Percentiles rank a stretch among this genome's conserved stretches.
Conservation (phyloP, 2,329 filamentous ascomycete genomes). For the Aspergillus pseudonomiae region DNA sequence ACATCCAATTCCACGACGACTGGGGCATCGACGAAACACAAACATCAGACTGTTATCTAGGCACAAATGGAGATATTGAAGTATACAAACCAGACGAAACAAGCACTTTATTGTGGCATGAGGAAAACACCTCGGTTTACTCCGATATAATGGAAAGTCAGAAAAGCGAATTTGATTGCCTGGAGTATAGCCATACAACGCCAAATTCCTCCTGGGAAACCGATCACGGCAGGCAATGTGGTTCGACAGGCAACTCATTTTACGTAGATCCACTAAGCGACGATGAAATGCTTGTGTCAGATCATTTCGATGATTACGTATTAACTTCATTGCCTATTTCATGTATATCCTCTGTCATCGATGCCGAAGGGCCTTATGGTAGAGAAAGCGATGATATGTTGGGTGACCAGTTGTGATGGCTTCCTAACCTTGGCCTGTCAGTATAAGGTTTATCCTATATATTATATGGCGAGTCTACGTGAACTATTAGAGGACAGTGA, state of each 20-base stretch:
- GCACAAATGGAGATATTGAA: not conserved
- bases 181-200: not conserved
- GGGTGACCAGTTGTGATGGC: slow-evolving; percentile 5
- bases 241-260: not conserved
- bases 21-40: not conserved
- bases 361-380: not conserved
- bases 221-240: not conserved
- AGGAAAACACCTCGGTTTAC: not conserved
- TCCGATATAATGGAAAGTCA: slow-evolving; percentile 1
- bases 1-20: not conserved
- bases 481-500: not conserved
- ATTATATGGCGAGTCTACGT: not conserved
- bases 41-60: slow-evolving; percentile 10
- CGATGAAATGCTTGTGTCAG: slow-evolving; percentile 8
- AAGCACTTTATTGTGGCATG: slow-evolving; percentile 9
- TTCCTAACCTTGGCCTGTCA: not conserved
- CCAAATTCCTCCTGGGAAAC: not conserved
- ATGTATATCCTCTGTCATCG: not conserved
- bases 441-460: not conserved
- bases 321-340: not conserved
- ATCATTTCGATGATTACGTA: not conserved
- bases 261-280: not conserved
- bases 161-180: not conserved
- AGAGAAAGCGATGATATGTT: slow-evolving; percentile 12
- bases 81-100: not conserved